Evolutionary conservation across 1,284 basidiomycete genomes (phyloP).

Genomic region (Gymnopus androsaceus): DNA sequence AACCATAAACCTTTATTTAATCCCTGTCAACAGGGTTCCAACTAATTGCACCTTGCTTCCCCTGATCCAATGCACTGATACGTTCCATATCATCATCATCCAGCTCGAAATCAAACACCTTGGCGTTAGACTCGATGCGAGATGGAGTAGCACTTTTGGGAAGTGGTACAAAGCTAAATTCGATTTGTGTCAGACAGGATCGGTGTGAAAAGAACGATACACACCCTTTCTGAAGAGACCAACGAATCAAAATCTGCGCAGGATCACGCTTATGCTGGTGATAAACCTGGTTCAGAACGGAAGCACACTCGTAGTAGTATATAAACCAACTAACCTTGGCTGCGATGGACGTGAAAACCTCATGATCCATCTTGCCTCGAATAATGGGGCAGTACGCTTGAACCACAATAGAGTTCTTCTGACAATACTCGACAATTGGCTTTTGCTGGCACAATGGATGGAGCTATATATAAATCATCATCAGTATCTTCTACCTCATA

Average conservation of each 20-base stretch:
- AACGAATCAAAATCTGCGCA: slow-evolving; percentile 78
- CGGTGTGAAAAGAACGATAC: neutral
- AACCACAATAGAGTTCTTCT: slow-evolving; percentile 65
- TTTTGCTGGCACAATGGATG: slow-evolving; percentile 85
- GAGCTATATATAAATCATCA: slow-evolving; percentile 53
- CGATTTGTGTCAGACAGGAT: neutral
- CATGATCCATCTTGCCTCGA: slow-evolving; percentile 59
- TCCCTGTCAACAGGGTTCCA: slow-evolving; percentile 82
- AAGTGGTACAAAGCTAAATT: slow-evolving; percentile 61
- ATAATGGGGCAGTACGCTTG: slow-evolving; percentile 81
- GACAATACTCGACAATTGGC: slow-evolving; percentile 79
- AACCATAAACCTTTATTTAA: no score
- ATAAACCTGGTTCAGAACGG: neutral
- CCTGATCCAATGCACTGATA: slow-evolving; percentile 66
- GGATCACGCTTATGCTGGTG: slow-evolving; percentile 55
- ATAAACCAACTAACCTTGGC: slow-evolving; percentile 46
- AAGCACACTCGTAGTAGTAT: neutral
- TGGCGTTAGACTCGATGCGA: slow-evolving; percentile 69
- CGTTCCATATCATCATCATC: slow-evolving; percentile 58
- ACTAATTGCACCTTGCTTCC: slow-evolving; percentile 60
- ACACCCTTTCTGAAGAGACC: slow-evolving; percentile 82
- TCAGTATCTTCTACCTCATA: no score
- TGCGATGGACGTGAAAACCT: slow-evolving; percentile 53
- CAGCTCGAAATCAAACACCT: slow-evolving; percentile 74
- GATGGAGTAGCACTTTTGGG: slow-evolving; percentile 74